Evolutionary conservation across 495 filamentous ascomycete genomes (phyloP), one percentile per base, ranked within the genome.

Genomic region (Cercophora sp.): DNA sequence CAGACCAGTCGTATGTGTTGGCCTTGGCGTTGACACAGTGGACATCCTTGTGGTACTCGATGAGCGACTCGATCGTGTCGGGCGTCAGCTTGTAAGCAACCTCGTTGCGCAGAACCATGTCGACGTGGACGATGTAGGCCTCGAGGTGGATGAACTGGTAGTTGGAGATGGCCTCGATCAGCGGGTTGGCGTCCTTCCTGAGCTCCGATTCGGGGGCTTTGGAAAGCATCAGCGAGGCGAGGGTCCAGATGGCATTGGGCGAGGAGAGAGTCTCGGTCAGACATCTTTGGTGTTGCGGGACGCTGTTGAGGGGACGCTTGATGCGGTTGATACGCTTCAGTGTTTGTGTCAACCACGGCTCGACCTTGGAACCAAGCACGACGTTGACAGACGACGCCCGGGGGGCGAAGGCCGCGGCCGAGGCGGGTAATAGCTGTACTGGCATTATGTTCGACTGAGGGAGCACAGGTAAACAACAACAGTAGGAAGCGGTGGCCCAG

Each of bases 1-100:
- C 93, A 27, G 91, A 84, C 93, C 93, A 99, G 71, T 88, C 85
- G 81, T 89, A 95, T 31, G 91, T 96, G 64, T 76, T 86, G 62
- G 89, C 89, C 47, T 88, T 86, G 54, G 88, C 82, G 70, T 99
- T 89, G 48, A 91, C 83, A 48, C 91, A 96, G 74, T 93, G 92
- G 57, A 99, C 81, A 46, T 97, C 91, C 78, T 94, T 91, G 79
- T 99, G 94, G 70, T 92, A 96, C 65, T 96, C 90, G 64, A 96
- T 87, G 58, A 99, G 82, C 23, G 89, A 70, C 61, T 96, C 91
- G 76, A 99, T 99, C 37, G 93, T 89, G 69, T 97, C 93, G 34
- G 86, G 85, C n/a, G 91, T 96, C 60, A 99, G 79, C 77, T 99
- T 99, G 82, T 90, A 97, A 50, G 92, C 94, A 53, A 99, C 91